A percentile compares a stretch with the other conserved stretches of the same genome.
phyloP scores from a whole-genome alignment of 352 stramenopile species.

The Globisporangium yorkense region DNA sequence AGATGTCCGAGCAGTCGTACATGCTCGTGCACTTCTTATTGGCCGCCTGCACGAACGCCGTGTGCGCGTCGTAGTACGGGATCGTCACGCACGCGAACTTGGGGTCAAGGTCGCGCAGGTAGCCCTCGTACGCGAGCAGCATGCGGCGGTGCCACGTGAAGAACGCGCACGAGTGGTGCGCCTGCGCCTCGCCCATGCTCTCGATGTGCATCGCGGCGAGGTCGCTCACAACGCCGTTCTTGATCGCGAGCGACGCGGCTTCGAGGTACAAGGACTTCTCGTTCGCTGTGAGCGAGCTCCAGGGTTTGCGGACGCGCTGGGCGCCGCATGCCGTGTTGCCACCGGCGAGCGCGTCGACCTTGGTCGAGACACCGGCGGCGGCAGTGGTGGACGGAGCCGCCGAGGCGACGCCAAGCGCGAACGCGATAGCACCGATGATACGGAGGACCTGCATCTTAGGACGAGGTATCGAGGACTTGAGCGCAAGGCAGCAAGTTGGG shows the following conservation, averaged over 20 bases:
- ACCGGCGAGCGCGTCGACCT: slow-evolving; percentile 36
- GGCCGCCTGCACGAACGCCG: slow-evolving; percentile 41
- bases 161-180: slow-evolving; percentile 50
- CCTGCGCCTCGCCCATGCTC: slow-evolving; percentile 38
- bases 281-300: slow-evolving; percentile 26
- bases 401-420: slow-evolving; percentile 6
- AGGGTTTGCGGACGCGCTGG: slow-evolving; percentile 47
- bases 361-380: slow-evolving; percentile 14
- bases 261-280: slow-evolving; percentile 59
- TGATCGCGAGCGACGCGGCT: slow-evolving; percentile 30
- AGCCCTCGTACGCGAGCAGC: slow-evolving; percentile 57
- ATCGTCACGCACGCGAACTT: slow-evolving; percentile 64
- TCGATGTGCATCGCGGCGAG: slow-evolving; percentile 46
- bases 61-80: slow-evolving; percentile 77
- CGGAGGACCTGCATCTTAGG: slow-evolving; percentile 12
- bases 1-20: slow-evolving; percentile 63
- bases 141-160: slow-evolving; percentile 65
- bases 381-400: background rate
- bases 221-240: slow-evolving; percentile 36
- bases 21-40: slow-evolving; percentile 47
- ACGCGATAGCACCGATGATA: slow-evolving; percentile 8
- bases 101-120: slow-evolving; percentile 44
- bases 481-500: slow-evolving; percentile 10
- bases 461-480: slow-evolving; percentile 5
- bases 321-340: slow-evolving; percentile 39